Evolutionary conservation across 441 rosid species (phyloP), one percentile per base, ranked within the genome.

Genomic region (Pelargonium fulgidum): DNA sequence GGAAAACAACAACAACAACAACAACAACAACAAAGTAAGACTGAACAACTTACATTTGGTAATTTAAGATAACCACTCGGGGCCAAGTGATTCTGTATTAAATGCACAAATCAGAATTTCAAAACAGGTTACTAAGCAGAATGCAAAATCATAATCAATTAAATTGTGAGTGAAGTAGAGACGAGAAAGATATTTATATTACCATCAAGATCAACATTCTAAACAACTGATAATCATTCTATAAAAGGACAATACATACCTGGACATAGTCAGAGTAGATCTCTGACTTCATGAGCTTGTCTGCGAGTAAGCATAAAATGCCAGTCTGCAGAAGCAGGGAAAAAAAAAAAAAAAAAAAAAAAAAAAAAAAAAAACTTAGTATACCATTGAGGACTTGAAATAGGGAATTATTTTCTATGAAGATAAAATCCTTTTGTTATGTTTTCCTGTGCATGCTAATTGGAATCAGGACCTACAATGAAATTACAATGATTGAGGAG

Each of bases 1-100:
- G 42, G 16, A 26, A 29, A 26, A 20, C 52, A 9, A 8, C 3
- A 8, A 47, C 11, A 48, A 14, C 9, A 12, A 26, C 6, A 24
- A 24, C 14, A 62, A 63, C 22, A 33, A 63, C 7, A 63, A 36
- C 4, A 29, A 33, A 64, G 29, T 17, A 42, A 24, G 13, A 14
- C 41, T 4, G 26, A 12, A 58, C 33, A 44, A 82, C 92, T 89
- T 79, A 87, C 92, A 68, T 83, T 81, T 10, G 96, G 96, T 39
- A 89, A 72, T 74, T 86, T 89, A 39, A 87, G 86, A 84, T 87
- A 89, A 73, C 92, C 92, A 63, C 91, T 85, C 5, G 92, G 92
- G 71, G 96, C 92, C 83, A 89, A 75, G 79, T 87, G 92, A 72
- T 83, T 84, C 92, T 86, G 84, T 83, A 75, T 4, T 36, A 5